A percentile compares a stretch with the other conserved stretches of the same genome.
Evolutionary conservation across 768 basidiomycete species (phyloP).

Genomic region (Phaeolepiota aurea): DNA sequence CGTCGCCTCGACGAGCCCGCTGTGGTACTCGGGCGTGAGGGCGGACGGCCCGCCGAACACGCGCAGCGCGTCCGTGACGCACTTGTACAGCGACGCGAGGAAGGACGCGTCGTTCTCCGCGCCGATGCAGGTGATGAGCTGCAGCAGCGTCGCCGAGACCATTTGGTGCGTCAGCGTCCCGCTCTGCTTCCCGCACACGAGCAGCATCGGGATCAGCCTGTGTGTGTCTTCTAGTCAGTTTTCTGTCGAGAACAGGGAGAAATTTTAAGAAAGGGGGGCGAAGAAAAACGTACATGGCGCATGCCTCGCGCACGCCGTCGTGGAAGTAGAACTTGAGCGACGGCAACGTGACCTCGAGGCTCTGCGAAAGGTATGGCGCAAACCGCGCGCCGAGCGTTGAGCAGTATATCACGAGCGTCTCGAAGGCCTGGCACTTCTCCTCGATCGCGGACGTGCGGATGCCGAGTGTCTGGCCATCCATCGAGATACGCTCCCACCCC

Average conservation of each 20-base stretch:
- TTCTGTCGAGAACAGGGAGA: background rate
- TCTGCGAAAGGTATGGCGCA: constrained; percentile 65
- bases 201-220: constrained; percentile 67
- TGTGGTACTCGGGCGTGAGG: constrained; percentile 45
- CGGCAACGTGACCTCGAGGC: constrained; percentile 64
- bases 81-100: constrained; percentile 68
- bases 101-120: constrained; percentile 72
- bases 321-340: constrained; percentile 74
- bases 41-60: constrained; percentile 48
- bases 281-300: constrained; percentile 62
- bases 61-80: constrained; percentile 52
- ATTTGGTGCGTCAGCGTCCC: constrained; percentile 59
- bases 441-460: constrained; percentile 77
- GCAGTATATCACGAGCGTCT: constrained; percentile 77
- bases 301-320: constrained; percentile 77
- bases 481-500: constrained; percentile 70
- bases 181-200: constrained; percentile 59
- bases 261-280: background rate
- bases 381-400: constrained; percentile 60
- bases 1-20: constrained; percentile 56
- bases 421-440: constrained; percentile 84
- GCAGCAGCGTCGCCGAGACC: constrained; percentile 58
- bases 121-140: constrained; percentile 54
- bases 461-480: constrained; percentile 71
- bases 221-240: background rate